These are phyloP conservation scores for Chrysanthemum makinoi DNA, from an alignment of 129 eudicot species.

Conservation along the genomic window DNA sequence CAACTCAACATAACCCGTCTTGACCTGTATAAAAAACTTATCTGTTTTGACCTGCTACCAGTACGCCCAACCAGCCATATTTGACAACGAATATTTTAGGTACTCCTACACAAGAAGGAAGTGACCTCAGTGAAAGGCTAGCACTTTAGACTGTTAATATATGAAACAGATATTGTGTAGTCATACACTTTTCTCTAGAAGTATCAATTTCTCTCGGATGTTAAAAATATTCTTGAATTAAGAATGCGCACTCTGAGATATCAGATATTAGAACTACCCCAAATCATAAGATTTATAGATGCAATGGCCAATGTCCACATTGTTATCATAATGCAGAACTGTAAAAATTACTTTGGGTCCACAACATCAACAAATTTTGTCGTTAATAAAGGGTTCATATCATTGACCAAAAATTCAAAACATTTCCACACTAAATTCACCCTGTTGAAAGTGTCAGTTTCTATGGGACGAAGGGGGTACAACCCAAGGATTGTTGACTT, in stretches of 20 bases:
- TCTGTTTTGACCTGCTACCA: not conserved
- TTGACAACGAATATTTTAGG: not conserved
- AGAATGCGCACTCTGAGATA: not conserved
- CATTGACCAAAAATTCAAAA: not conserved
- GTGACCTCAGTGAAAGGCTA: no score
- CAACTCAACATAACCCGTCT: not conserved
- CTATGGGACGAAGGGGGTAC: not conserved
- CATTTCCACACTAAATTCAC: not conserved
- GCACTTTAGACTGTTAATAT: no score
- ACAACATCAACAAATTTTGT: not conserved
- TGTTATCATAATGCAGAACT: slow-evolving; percentile 11
- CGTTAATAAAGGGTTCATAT: not conserved
- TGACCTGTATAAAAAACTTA: not conserved
- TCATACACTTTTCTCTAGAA: not conserved
- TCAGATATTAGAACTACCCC: no score
- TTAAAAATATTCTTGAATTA: not conserved
- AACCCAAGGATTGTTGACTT: not conserved
- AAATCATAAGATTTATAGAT: not conserved
- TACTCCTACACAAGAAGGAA: not conserved
- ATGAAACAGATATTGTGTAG: not conserved
- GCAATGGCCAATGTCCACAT: not conserved
- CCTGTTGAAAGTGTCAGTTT: not conserved
- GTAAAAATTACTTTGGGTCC: not conserved
- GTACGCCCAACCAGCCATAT: not conserved
- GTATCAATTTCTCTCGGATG: not conserved